Conservation (phyloP, 2,329 filamentous ascomycete species). For the Exophiala spinifera region DNA sequence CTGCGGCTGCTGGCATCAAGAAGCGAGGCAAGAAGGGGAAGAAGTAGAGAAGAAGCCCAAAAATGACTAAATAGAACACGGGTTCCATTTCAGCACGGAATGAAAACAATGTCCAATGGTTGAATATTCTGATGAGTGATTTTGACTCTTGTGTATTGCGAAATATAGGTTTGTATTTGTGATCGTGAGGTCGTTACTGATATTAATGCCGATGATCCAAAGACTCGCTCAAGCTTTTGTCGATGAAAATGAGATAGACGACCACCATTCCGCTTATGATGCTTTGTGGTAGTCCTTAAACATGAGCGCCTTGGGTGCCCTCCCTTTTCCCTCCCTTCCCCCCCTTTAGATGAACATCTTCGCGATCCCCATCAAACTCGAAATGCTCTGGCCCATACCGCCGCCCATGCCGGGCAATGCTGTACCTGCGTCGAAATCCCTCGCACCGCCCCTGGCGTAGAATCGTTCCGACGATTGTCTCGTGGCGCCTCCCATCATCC, state of each 20-base stretch:
- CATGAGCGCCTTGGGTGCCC: background rate
- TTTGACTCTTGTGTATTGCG: background rate
- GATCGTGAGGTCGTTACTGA: constrained; percentile 2
- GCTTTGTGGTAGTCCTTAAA: background rate
- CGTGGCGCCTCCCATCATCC: constrained; percentile 37
- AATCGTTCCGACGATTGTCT: constrained; percentile 31
- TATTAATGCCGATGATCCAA: too few species aligned
- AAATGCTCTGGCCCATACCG: constrained; percentile 46
- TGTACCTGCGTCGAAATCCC: constrained; percentile 29
- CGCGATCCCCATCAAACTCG: constrained; percentile 49
- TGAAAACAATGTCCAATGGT: background rate
- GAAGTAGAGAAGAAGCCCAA: constrained; percentile 12
- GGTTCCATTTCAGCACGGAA: background rate
- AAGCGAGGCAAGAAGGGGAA: constrained; percentile 28
- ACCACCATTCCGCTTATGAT: background rate
- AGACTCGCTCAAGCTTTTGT: too few species aligned
- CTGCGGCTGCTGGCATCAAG: constrained; percentile 17
- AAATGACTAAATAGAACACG: background rate
- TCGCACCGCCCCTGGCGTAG: constrained; percentile 34
- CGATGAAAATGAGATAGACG: too few species aligned
- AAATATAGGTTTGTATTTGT: background rate
- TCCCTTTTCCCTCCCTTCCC: constrained; percentile 18
- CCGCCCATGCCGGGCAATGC: constrained; percentile 27
- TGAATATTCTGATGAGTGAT: background rate
- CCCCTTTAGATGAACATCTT: constrained; percentile 48